Conservation (phyloP, 495 filamentous ascomycete species). For the Aspergillus egyptiacus region DNA sequence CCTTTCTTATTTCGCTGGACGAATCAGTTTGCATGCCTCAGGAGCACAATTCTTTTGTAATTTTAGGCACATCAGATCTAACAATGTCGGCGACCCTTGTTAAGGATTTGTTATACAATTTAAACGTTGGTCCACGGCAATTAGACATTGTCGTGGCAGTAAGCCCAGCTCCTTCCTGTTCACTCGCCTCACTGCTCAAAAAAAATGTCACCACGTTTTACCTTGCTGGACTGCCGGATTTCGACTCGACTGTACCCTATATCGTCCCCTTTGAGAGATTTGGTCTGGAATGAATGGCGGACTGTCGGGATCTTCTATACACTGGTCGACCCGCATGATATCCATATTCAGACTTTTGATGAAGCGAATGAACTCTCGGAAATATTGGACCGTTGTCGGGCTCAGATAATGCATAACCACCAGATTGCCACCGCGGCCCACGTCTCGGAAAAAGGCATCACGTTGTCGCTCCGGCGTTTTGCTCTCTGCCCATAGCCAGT, state of each 20-base stretch:
- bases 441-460: constrained; percentile 64
- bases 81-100: constrained; percentile 1
- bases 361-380: constrained; percentile 62
- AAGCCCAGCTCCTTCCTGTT: neutral
- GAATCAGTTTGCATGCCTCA: constrained; percentile 7
- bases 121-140: neutral
- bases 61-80: constrained; percentile 8
- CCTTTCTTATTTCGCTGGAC: constrained; percentile 13
- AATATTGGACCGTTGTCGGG: constrained; percentile 59
- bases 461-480: constrained; percentile 67
- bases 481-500: constrained; percentile 66
- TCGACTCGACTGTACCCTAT: constrained; percentile 1
- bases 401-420: constrained; percentile 75
- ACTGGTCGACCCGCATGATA: constrained; percentile 76
- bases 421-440: constrained; percentile 61
- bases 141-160: neutral
- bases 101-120: constrained; percentile 5
- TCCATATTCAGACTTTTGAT: constrained; percentile 60
- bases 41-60: constrained; percentile 3
- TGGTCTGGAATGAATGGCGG: constrained; percentile 35
- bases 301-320: constrained; percentile 54
- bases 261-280: neutral
- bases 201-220: neutral
- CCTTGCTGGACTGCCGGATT: neutral
- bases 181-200: neutral